A percentile compares a stretch with the other conserved stretches of the same genome.
Conservation (phyloP, 179 eudicot species). For the Spinacia oleracea region DNA sequence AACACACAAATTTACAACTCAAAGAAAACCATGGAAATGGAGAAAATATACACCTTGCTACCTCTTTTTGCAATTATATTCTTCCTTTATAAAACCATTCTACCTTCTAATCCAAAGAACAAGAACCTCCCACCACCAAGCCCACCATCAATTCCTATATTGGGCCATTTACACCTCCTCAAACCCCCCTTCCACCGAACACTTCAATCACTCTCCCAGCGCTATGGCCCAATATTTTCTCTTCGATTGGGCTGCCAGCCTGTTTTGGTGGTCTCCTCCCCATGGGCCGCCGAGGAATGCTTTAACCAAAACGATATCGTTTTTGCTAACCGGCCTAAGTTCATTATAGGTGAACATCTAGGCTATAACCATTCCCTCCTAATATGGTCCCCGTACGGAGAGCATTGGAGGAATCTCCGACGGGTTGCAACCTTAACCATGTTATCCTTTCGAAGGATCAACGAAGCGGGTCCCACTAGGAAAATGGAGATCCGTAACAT, state of each 20-base stretch:
- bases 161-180: slow-evolving; percentile 48
- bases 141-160: slow-evolving; percentile 37
- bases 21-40: background rate
- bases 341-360: slow-evolving; percentile 13
- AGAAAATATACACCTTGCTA: background rate
- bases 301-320: slow-evolving; percentile 29
- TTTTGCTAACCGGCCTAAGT: slow-evolving; percentile 32
- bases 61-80: background rate
- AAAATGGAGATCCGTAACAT: background rate
- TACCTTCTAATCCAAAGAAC: background rate
- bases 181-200: slow-evolving; percentile 38
- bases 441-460: slow-evolving; percentile 10
- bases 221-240: slow-evolving; percentile 29
- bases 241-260: slow-evolving; percentile 25
- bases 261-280: slow-evolving; percentile 21
- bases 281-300: slow-evolving; percentile 20
- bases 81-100: background rate
- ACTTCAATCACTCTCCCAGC: slow-evolving; percentile 19
- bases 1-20: background rate
- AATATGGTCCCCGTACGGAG: slow-evolving; percentile 20
- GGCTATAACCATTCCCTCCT: slow-evolving; percentile 20
- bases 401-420: slow-evolving; percentile 27
- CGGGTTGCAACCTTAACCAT: slow-evolving; percentile 7
- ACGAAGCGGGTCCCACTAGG: slow-evolving; percentile 2
- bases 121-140: slow-evolving; percentile 41